phyloP scores from a whole-genome alignment of 2,329 filamentous ascomycete genomes.

The Hymenoscyphus fructigenus region DNA sequence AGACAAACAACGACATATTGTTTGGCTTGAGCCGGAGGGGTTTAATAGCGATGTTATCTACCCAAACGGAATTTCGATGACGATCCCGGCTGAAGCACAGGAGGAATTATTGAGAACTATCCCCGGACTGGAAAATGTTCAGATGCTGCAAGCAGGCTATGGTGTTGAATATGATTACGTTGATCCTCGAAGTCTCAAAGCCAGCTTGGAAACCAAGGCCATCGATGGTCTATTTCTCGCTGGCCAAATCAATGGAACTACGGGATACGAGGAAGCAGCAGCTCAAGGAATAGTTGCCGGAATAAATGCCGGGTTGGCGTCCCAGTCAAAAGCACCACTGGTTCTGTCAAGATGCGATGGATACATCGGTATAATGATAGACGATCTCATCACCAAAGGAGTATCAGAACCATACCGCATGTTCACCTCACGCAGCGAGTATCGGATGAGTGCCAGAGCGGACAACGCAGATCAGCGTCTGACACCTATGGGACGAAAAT shows the following conservation, averaged over 20 bases:
- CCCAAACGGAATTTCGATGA: constrained; percentile 97
- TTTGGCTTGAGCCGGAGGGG: constrained; percentile 97
- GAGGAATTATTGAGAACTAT: constrained; percentile 83
- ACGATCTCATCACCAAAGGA: constrained; percentile 94
- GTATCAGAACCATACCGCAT: constrained; percentile 97
- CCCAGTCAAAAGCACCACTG: constrained; percentile 63
- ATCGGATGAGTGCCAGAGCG: constrained; percentile 85
- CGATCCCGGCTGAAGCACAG: constrained; percentile 84
- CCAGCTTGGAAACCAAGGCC: constrained; percentile 91
- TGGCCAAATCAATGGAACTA: constrained; percentile 97
- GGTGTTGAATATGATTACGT: constrained; percentile 99
- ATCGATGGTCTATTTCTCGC: constrained; percentile 88
- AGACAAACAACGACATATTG: constrained; percentile 77
- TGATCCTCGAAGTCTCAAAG: constrained; percentile 81
- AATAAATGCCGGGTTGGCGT: constrained; percentile 86
- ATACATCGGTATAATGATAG: constrained; percentile 98
- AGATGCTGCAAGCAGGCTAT: constrained; percentile 92
- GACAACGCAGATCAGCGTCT: constrained; percentile 92
- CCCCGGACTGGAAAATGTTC: constrained; percentile 80
- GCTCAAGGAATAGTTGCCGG: constrained; percentile 91
- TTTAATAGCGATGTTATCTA: constrained; percentile 89
- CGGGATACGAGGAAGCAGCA: constrained; percentile 95
- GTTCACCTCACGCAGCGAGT: constrained; percentile 96
- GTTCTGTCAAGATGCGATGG: constrained; percentile 79
- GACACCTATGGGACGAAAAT: constrained; percentile 72